Evolutionary conservation across 768 basidiomycete species (phyloP).

Genomic region (Boletus rufocinnamomeus): DNA sequence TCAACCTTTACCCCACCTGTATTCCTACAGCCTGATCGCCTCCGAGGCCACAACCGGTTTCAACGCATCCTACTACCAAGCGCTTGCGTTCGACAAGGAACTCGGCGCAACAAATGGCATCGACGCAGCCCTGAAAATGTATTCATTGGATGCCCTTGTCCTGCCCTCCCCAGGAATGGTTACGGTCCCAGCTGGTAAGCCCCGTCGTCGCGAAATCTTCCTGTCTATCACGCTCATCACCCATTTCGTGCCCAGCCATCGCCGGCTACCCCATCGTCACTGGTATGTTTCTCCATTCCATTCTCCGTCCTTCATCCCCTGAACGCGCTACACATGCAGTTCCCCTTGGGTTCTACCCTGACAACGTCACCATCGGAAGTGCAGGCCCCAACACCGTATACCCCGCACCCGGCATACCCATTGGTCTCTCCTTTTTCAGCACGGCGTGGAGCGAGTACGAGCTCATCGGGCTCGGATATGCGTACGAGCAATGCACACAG

Average conservation of each 20-base stretch:
- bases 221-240: background rate
- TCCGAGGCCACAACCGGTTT: constrained; percentile 30
- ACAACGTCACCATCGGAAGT: constrained; percentile 31
- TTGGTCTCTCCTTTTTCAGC: constrained; percentile 45
- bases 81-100: constrained; percentile 48
- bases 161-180: constrained; percentile 39
- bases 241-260: constrained; percentile 24
- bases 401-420: constrained; percentile 43
- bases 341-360: constrained; percentile 42
- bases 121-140: constrained; percentile 48
- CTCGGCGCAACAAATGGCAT: constrained; percentile 54
- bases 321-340: constrained; percentile 17
- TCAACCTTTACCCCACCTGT: background rate
- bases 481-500: constrained; percentile 57
- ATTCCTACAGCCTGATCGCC: constrained; percentile 20
- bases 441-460: constrained; percentile 47
- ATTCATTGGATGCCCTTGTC: constrained; percentile 52
- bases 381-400: constrained; percentile 39
- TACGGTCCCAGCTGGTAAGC: constrained; percentile 23
- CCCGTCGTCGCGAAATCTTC: background rate
- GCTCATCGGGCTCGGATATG: constrained; percentile 44
- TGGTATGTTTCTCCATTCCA: constrained; percentile 15
- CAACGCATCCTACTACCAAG: constrained; percentile 41
- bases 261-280: constrained; percentile 40
- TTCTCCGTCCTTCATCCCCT: background rate